phyloP scores from a whole-genome alignment of 2,329 filamentous ascomycete genomes.

The Lizonia empirigonia region DNA sequence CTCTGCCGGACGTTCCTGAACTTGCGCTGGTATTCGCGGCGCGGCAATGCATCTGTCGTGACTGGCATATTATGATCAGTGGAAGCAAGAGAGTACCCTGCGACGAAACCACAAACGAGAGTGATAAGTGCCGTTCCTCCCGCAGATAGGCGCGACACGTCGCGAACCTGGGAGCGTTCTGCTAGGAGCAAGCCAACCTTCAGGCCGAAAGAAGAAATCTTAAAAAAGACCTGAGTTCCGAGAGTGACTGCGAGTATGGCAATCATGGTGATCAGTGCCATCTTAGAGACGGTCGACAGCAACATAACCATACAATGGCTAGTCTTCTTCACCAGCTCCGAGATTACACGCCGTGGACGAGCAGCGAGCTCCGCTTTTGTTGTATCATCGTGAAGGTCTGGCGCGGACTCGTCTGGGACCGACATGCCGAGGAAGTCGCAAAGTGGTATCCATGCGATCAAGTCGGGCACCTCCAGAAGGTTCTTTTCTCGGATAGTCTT shows the following conservation, averaged over 20 bases:
- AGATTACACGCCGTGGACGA: neutral
- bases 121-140: neutral
- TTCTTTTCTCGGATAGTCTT: conserved; percentile 26
- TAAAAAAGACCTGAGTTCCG: neutral
- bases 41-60: neutral
- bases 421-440: conserved; percentile 35
- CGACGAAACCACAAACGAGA: conserved; percentile 1
- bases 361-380: neutral
- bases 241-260: neutral
- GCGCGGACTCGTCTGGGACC: conserved; percentile 31
- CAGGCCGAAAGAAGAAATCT: neutral
- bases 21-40: neutral
- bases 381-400: conserved; percentile 18
- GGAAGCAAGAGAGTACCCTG: conserved; percentile 2
- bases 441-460: conserved; percentile 37
- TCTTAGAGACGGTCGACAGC: neutral
- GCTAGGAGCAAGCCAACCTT: neutral
- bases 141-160: neutral
- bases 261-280: neutral
- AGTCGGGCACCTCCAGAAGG: conserved; percentile 34
- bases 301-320: neutral
- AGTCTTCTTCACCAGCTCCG: neutral
- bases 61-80: neutral
- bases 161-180: neutral
- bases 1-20: neutral